These are phyloP conservation scores for Primulina eburnea DNA, from an alignment of 257 asterid species.

Conservation along the genomic window DNA sequence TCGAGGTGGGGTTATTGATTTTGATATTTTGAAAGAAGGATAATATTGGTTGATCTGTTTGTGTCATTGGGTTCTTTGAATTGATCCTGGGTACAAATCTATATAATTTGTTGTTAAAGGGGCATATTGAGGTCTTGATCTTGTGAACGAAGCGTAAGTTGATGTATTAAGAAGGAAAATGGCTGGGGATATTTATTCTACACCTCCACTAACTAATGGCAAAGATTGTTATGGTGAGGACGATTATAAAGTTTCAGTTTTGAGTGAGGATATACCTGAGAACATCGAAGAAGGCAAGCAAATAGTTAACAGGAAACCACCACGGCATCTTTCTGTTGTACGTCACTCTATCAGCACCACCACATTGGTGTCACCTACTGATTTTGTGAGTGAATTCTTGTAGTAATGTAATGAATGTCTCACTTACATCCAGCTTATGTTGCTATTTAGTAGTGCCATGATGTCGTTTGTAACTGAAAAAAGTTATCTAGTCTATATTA, in stretches of 20 bases:
- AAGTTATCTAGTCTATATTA: background rate
- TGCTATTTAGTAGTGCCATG: background rate
- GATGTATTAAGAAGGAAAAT: slow-evolving; percentile 45
- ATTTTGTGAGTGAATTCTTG: slow-evolving; percentile 43
- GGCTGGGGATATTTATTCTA: slow-evolving; percentile 68
- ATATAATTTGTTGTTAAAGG: background rate
- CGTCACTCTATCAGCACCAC: slow-evolving; percentile 50
- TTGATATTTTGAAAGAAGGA: slow-evolving; percentile 12
- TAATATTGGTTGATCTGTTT: slow-evolving; percentile 18
- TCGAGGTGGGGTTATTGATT: slow-evolving; percentile 5
- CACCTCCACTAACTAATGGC: slow-evolving; percentile 39
- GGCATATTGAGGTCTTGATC: slow-evolving; percentile 23
- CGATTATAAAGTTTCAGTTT: slow-evolving; percentile 32
- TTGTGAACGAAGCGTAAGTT: slow-evolving; percentile 19
- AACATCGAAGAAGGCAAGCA: slow-evolving; percentile 42
- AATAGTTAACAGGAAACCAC: slow-evolving; percentile 43
- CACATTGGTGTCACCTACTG: slow-evolving; percentile 42
- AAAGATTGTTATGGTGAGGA: slow-evolving; percentile 43
- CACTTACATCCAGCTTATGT: background rate
- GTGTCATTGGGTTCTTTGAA: slow-evolving; percentile 1
- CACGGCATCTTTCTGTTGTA: slow-evolving; percentile 50
- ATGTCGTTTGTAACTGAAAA: background rate
- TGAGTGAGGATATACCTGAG: slow-evolving; percentile 41
- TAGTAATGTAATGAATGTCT: slow-evolving; percentile 14
- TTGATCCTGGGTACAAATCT: slow-evolving; percentile 9